Conservation (phyloP, 139 green algal species). For the Nannochloris sp. region DNA sequence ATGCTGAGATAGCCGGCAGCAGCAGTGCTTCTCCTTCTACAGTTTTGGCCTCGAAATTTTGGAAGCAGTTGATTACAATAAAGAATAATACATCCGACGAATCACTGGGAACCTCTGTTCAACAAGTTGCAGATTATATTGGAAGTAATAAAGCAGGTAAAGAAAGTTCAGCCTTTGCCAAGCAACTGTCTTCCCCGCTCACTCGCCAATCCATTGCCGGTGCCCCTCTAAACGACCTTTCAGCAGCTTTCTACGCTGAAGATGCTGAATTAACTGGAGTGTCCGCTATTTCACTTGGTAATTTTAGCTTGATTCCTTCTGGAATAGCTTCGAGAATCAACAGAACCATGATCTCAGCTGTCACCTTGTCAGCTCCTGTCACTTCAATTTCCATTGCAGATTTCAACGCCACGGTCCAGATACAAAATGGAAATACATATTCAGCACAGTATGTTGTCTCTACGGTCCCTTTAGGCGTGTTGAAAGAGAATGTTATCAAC, state of each 20-base stretch:
- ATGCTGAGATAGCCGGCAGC: no score
- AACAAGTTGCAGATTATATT: no score
- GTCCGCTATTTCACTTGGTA: not conserved
- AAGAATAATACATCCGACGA: no score
- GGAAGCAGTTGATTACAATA: no score
- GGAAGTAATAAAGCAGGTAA: no score
- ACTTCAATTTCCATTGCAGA: not conserved
- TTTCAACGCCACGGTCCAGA: not conserved
- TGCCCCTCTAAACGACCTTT: not conserved
- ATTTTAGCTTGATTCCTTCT: not conserved
- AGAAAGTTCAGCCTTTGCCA: no score
- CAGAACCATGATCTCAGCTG: not conserved
- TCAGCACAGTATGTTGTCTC: constrained; percentile 23
- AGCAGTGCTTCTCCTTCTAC: no score
- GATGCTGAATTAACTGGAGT: not conserved
- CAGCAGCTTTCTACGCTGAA: not conserved
- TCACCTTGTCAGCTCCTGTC: not conserved
- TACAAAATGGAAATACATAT: not conserved
- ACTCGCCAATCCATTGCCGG: not conserved
- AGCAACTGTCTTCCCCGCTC: not conserved
- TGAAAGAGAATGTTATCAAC: not conserved
- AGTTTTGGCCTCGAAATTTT: no score
- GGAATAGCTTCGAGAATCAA: not conserved
- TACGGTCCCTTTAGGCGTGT: constrained; percentile 21
- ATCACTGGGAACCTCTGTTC: no score